Conservation (phyloP, 1,284 basidiomycete species). For the Caloboletus firmus region DNA sequence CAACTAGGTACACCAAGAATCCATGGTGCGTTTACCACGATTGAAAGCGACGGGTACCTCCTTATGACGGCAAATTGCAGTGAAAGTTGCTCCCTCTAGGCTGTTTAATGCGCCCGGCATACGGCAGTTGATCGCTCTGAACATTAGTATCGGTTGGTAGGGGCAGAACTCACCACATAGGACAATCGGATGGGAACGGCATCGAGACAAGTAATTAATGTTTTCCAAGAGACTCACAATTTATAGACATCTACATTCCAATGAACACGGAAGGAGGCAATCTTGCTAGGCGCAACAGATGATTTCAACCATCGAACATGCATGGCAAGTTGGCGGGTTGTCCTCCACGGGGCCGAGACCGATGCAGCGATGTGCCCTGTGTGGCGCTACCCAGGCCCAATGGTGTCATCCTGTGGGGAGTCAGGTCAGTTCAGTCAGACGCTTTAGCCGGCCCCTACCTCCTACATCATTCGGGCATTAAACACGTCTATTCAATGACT, state of each 20-base stretch:
- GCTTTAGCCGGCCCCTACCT: no score
- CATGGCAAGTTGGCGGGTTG: no score
- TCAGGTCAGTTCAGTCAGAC: neutral
- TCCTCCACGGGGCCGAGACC: no score
- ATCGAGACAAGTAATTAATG: no score
- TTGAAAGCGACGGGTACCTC: neutral
- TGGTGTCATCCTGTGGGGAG: neutral
- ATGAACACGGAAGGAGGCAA: no score
- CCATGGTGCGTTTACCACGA: conserved; percentile 5
- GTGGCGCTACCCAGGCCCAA: neutral
- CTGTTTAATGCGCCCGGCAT: neutral
- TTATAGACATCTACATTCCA: no score
- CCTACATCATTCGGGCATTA: no score
- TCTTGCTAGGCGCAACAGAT: no score
- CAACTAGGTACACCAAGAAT: no score
- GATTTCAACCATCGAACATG: no score
- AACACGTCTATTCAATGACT: no score
- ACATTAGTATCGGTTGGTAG: neutral
- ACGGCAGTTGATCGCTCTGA: neutral
- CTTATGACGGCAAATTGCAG: neutral
- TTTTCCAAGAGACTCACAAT: no score
- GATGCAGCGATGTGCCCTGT: neutral
- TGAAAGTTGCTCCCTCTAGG: neutral
- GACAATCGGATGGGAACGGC: neutral
- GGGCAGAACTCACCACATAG: neutral